Conservation (phyloP, 148 eudicot species). For the Cornus controversa region DNA sequence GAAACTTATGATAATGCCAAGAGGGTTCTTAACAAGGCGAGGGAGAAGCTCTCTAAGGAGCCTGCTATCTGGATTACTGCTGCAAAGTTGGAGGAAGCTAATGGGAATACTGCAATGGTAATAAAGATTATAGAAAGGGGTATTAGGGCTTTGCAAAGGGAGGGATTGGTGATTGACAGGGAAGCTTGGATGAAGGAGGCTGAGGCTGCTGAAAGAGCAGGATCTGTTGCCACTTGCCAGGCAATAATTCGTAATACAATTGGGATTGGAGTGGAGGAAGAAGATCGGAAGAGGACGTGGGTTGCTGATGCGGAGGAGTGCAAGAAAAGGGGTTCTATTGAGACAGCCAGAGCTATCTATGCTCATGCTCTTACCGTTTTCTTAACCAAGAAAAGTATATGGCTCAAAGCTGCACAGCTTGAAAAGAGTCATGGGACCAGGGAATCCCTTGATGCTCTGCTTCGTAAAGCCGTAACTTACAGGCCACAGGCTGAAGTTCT, state of each 20-base stretch:
- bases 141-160: constrained; percentile 80
- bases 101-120: constrained; percentile 76
- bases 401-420: constrained; percentile 94
- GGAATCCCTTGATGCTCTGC: constrained; percentile 83
- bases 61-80: constrained; percentile 96
- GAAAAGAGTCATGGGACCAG: constrained; percentile 86
- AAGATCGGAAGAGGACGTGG: constrained; percentile 99
- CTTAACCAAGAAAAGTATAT: constrained; percentile 86
- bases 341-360: constrained; percentile 90
- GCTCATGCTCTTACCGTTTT: constrained; percentile 83
- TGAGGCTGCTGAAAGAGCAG: constrained; percentile 86
- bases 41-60: constrained; percentile 85
- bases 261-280: no score
- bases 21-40: constrained; percentile 85
- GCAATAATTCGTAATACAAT: constrained; percentile 73
- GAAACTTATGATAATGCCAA: constrained; percentile 90
- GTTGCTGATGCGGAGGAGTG: constrained; percentile 99
- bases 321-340: constrained; percentile 93
- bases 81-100: constrained; percentile 93
- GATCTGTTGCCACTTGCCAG: constrained; percentile 81
- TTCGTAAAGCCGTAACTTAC: constrained; percentile 81
- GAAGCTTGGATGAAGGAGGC: constrained; percentile 99
- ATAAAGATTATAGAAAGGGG: constrained; percentile 88
- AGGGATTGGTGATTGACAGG: constrained; percentile 76
- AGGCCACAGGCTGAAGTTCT: constrained; percentile 89